Base-by-base conservation (phyloP, 2,329 filamentous ascomycete genomes). In the Cryphonectria nitschkei region DNA sequence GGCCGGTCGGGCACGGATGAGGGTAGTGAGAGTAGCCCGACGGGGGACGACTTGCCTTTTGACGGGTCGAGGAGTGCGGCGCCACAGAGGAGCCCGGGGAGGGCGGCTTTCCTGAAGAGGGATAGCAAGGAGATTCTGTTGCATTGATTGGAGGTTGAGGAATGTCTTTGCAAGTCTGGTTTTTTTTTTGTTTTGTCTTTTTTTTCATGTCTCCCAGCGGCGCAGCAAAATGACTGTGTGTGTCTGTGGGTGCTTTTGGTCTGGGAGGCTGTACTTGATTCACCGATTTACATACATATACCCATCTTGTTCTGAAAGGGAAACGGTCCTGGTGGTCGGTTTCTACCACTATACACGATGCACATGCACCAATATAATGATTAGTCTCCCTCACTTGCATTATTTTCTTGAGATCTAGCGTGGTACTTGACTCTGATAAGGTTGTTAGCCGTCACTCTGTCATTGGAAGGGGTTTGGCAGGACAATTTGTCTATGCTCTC, bases 71-170 rank as follows among this genome's bases (percentile, higher is more conserved):
- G 70, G 41, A 64, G 39, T 19, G 61, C 19, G n/a, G 58, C 14
- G 41, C 58, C 32, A 26, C 64, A 39, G 29, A 34, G 9, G 37
- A 39, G 34, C 19, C 64, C 70, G 5, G 61, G 66, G 39, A 50
- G 66, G 52, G 39, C 50, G 2, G 41, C 22, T 8, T 64, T 50
- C 3, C 32, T 71, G 13, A 64, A 43, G n/a, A 69, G 63, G 29
- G 64, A 69, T 7, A 71, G 70, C 26, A 71, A 71, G n/a, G 70
- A 71, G 63, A 37, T 41, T 19, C 67, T 71, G 50, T 32, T 71
- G 39, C 46, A 39, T 26, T 69, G 60, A 62, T 41, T 50, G 19
- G 0, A n/a, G 16, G 29, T 61, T 61, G 26, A 3, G 9, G 3
- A 16, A 7, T 19, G 3, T 50, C 34, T 34, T 60, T 37, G 56